Conservation (phyloP, 306 rosid genomes). For the Dicorynia guianensis region DNA sequence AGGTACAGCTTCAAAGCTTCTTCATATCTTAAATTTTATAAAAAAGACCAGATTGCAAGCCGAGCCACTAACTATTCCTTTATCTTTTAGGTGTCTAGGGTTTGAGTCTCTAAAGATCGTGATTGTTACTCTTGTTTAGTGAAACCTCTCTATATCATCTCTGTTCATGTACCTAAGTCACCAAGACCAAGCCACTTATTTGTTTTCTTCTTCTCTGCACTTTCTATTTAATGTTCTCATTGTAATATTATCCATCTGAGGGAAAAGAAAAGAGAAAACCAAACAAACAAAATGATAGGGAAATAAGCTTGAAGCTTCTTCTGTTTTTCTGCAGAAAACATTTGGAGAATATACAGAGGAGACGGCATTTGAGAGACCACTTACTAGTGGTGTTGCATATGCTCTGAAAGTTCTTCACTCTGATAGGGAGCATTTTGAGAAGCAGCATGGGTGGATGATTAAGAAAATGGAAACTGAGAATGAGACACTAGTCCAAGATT, state of each 20-base stretch:
- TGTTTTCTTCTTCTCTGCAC: constrained; percentile 14
- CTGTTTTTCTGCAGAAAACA: constrained; percentile 65
- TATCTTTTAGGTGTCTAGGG: neutral
- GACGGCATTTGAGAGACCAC: constrained; percentile 92
- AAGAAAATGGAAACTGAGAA: constrained; percentile 92
- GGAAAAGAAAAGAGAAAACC: neutral
- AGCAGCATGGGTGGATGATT: constrained; percentile 85
- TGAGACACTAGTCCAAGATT: constrained; percentile 90
- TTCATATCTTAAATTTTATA: constrained; percentile 2
- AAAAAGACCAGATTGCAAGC: neutral
- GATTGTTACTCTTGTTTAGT: neutral
- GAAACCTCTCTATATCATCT: neutral
- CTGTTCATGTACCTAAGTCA: neutral
- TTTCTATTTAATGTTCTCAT: constrained; percentile 10
- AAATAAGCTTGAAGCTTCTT: constrained; percentile 35
- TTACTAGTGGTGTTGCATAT: constrained; percentile 97
- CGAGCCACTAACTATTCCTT: neutral
- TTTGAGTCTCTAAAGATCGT: constrained; percentile 8
- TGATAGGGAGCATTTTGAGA: constrained; percentile 81
- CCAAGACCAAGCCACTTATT: neutral
- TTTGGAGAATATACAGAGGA: constrained; percentile 92
- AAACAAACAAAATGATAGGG: constrained; percentile 3
- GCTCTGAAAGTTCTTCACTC: constrained; percentile 89
- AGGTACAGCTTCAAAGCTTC: neutral
- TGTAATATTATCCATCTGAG: constrained; percentile 9